Evolutionary conservation across 139 green algal species (phyloP), one percentile per base, ranked within the genome.

Genomic region (Mesostigma viride): DNA sequence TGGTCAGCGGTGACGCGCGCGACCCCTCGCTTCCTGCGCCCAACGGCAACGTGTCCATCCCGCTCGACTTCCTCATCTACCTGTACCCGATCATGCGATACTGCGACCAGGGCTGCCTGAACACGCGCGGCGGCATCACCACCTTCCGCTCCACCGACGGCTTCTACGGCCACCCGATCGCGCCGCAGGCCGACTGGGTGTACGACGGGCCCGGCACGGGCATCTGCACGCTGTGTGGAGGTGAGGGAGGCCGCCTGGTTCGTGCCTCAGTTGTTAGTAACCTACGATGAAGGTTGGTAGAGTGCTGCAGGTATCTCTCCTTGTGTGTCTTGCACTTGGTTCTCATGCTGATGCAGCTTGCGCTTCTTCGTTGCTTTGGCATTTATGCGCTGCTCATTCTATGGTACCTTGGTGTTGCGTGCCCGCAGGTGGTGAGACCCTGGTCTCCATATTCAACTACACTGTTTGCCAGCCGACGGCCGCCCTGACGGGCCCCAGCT

Each of bases 61-160:
- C 68, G 26, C 20, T 75, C 14, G 68, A 75, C 59, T 75, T 75
- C 68, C 45, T 75, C 30, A n/a, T 75, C 35, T 75, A 70, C 46
- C 68, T 75, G 2, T 75, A 75, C 58, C 68, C 68, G 24, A 3
- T 35, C 20, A 68, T 68, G 68, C 59, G 61, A 59, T 64, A 64
- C 35, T 75, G 68, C 46, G 60, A 40, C 3, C n/a, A n/a, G 2
- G 35, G 64, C 61, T 75, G 68, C 59, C 40, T 24, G 40, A 62
- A 62, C 11, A 30, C 20, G 31, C 28, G 40, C 68, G 46, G 28
- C n/a, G 20, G 5, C 40, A n/a, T 70, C 24, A 26, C 31, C 26
- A 70, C 64, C 8, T 61, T 70, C 24, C 30, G 51, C 30, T 28
- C n/a, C 35, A 63, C 31, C 45, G 36, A 70, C 35, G 64, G 64